Evolutionary conservation across 108 stramenopile genomes (phyloP).

Genomic region (Skeletonema potamos): DNA sequence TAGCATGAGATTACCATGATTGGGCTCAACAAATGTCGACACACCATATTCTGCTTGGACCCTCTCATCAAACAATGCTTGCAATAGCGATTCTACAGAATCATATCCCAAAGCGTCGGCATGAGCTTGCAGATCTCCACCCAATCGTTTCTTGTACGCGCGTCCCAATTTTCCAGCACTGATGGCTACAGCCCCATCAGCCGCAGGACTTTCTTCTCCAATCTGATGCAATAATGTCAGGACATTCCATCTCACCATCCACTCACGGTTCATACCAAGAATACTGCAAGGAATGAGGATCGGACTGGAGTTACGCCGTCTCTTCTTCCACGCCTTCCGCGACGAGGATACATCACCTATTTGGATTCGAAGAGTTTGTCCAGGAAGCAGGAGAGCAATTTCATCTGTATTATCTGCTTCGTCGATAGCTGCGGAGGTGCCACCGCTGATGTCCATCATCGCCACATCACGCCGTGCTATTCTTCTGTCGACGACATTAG

Average conservation of each 20-base stretch:
- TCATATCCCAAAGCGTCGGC: constrained; percentile 62
- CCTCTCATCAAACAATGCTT: constrained; percentile 58
- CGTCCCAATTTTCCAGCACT: constrained; percentile 31
- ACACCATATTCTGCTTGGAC: constrained; percentile 65
- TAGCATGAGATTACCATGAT: constrained; percentile 47
- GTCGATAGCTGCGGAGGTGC: background rate
- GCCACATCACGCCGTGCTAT: background rate
- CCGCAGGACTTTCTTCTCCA: constrained; percentile 38
- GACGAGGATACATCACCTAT: constrained; percentile 72
- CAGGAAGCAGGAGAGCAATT: constrained; percentile 47
- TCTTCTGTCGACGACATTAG: background rate
- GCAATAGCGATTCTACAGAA: constrained; percentile 50
- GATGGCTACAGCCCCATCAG: constrained; percentile 8
- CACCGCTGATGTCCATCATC: background rate
- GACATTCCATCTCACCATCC: constrained; percentile 73
- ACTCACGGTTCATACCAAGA: constrained; percentile 61
- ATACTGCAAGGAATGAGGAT: constrained; percentile 79
- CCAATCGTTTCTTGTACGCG: constrained; percentile 35
- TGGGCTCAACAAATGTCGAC: constrained; percentile 30
- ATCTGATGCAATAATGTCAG: constrained; percentile 65
- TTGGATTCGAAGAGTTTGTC: constrained; percentile 67
- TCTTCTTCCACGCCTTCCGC: constrained; percentile 90
- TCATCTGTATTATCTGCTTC: constrained; percentile 1
- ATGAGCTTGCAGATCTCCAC: constrained; percentile 54
- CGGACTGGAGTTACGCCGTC: constrained; percentile 77